A percentile compares a stretch with the other conserved stretches of the same genome.
Conservation (phyloP, 2,329 filamentous ascomycete genomes). For the Akanthomyces lecanii region DNA sequence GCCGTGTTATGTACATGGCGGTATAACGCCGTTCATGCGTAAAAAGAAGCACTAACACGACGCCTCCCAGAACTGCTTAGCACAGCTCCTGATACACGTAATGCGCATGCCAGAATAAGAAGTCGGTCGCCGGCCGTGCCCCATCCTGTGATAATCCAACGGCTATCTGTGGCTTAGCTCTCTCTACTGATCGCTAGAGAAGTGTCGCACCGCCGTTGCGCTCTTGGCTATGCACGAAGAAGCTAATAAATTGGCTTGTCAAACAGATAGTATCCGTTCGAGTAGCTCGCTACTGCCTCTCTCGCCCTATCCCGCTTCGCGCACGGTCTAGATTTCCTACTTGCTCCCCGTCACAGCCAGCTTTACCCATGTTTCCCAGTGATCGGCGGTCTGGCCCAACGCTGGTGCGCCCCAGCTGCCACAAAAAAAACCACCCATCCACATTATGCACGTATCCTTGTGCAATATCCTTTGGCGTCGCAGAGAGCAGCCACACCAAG, state of each 20-base stretch:
- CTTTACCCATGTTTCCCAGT: neutral
- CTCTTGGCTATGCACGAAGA: neutral
- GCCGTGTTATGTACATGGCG: neutral
- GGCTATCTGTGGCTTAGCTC: constrained; percentile 8
- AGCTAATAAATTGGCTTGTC: neutral
- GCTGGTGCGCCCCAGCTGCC: neutral
- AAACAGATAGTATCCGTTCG: neutral
- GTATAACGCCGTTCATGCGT: constrained; percentile 5
- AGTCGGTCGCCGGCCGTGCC: neutral
- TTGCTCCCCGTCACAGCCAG: neutral
- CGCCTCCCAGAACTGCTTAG: neutral
- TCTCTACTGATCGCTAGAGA: neutral
- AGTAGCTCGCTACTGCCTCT: neutral
- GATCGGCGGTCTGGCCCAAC: constrained; percentile 5
- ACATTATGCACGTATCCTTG: neutral
- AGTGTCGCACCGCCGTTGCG: neutral
- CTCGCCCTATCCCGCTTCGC: neutral
- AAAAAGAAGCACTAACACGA: neutral
- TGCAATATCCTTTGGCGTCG: neutral
- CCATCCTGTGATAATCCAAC: constrained; percentile 1
- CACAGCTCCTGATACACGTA: neutral
- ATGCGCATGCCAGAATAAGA: neutral
- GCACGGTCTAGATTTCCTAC: neutral
- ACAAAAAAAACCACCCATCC: neutral
- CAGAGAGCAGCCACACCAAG: constrained; percentile 6